Conservation (phyloP, 2,329 filamentous ascomycete species). For the Boeremia exigua region DNA sequence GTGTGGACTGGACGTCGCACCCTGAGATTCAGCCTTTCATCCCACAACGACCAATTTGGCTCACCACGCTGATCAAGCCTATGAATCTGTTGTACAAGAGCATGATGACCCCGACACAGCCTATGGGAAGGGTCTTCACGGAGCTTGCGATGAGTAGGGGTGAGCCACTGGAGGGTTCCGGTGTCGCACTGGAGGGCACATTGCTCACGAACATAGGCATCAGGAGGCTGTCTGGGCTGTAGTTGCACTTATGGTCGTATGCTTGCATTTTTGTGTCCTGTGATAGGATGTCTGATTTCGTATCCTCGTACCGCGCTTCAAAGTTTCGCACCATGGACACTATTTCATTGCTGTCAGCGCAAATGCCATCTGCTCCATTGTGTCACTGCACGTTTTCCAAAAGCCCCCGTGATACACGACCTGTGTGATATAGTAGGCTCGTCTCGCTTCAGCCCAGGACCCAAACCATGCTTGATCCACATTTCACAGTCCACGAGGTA, state of each 20-base stretch:
- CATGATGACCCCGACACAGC: constrained; percentile 53
- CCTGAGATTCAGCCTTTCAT: constrained; percentile 49
- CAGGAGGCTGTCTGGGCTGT: constrained; percentile 47
- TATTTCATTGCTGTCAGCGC: too few species aligned
- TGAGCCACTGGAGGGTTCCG: constrained; percentile 45
- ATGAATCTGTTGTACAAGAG: constrained; percentile 40
- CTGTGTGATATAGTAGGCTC: too few species aligned
- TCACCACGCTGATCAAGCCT: constrained; percentile 22
- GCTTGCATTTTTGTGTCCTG: background rate
- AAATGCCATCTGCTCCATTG: too few species aligned
- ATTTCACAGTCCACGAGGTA: too few species aligned
- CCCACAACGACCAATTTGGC: constrained; percentile 33
- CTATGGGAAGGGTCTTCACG: constrained; percentile 56
- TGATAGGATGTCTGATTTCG: background rate
- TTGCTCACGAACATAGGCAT: constrained; percentile 50
- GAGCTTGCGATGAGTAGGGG: constrained; percentile 59
- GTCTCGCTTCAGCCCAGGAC: too few species aligned
- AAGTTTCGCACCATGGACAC: too few species aligned
- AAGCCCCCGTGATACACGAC: too few species aligned
- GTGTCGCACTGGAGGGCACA: constrained; percentile 49
- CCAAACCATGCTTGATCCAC: too few species aligned
- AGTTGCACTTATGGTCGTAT: background rate
- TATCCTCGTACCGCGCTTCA: background rate
- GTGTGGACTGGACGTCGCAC: constrained; percentile 60
- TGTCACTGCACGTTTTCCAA: too few species aligned